Percentiles rank a stretch among this genome's conserved stretches.
Evolutionary conservation across 805 yeast genomes (phyloP).

Genomic region (Saccharomyces kudriavzevii): DNA sequence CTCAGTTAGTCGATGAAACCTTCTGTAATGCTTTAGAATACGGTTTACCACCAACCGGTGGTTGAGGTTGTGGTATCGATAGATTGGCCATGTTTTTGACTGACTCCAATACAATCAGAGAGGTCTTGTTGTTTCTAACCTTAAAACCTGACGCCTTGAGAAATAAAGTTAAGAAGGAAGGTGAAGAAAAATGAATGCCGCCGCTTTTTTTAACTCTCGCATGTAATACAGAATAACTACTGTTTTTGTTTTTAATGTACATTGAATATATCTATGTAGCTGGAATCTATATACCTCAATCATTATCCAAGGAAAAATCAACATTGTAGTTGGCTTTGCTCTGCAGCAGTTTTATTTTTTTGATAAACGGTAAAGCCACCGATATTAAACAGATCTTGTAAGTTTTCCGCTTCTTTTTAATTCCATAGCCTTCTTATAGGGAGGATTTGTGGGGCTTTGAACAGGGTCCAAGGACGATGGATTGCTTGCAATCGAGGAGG

Average conservation of each 20-base stretch:
- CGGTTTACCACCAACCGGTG: constrained; percentile 98
- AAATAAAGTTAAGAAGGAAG: constrained; percentile 28
- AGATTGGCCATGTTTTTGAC: constrained; percentile 97
- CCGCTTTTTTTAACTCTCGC: not conserved
- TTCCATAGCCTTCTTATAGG: constrained; percentile 86
- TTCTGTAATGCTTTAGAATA: constrained; percentile 97
- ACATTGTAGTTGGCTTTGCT: not conserved
- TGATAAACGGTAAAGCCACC: not conserved
- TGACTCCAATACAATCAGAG: constrained; percentile 92
- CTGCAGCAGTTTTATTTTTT: not conserved
- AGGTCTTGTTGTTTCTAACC: constrained; percentile 95
- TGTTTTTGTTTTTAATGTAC: not conserved
- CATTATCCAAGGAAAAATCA: not conserved
- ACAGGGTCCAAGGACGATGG: constrained; percentile 74
- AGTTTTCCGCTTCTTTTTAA: constrained; percentile 69
- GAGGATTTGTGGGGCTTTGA: constrained; percentile 94
- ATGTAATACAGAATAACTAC: not conserved
- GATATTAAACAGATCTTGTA: constrained; percentile 23
- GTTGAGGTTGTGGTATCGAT: constrained; percentile 99
- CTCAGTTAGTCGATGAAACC: constrained; percentile 90
- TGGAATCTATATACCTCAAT: not conserved
- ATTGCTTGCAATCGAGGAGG: constrained; percentile 7
- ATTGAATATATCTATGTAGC: not conserved
- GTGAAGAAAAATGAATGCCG: constrained; percentile 2
- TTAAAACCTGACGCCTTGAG: constrained; percentile 78